Conservation (phyloP, 2,329 filamentous ascomycete genomes). For the Tympanopsis confertula region DNA sequence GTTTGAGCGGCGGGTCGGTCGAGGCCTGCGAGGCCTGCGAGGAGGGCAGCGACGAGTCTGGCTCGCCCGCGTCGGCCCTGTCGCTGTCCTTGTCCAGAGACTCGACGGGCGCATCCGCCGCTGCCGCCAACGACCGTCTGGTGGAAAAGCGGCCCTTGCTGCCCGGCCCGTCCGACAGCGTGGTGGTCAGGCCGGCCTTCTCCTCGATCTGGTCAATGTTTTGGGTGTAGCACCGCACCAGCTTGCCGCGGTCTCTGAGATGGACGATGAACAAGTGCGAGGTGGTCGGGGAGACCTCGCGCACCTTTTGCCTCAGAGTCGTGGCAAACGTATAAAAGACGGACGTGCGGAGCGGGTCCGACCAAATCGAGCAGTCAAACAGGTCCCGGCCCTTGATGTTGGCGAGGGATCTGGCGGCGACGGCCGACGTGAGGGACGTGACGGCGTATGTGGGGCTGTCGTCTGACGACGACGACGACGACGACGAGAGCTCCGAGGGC, state of each 20-base stretch:
- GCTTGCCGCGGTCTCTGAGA: conserved; percentile 53
- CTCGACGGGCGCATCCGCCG: conserved; percentile 2
- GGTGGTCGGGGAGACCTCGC: conserved; percentile 48
- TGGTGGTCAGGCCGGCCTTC: conserved; percentile 54
- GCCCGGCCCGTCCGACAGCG: conserved; percentile 49
- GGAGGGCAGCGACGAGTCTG: conserved; percentile 6
- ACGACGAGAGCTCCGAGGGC: conserved; percentile 23
- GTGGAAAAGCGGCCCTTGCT: conserved; percentile 47
- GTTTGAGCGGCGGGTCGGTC: conserved; percentile 4
- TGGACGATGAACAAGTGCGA: conserved; percentile 61
- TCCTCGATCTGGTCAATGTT: conserved; percentile 67
- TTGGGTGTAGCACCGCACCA: conserved; percentile 64
- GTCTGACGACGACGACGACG: conserved; percentile 23
- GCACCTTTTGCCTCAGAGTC: conserved; percentile 51
- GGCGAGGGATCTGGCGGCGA: conserved; percentile 24
- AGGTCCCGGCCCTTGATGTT: conserved; percentile 61
- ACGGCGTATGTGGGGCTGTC: conserved; percentile 14
- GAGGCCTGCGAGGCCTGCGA: conserved; percentile 8
- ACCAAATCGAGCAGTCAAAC: conserved; percentile 61
- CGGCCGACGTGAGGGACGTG: conserved; percentile 8
- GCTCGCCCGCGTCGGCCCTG: conserved; percentile 7
- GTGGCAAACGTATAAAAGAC: conserved; percentile 66
- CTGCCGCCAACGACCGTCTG: conserved; percentile 21
- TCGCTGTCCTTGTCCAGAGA: conserved; percentile 7
- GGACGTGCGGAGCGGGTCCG: conserved; percentile 54